phyloP scores from a whole-genome alignment of 2,329 filamentous ascomycete species.

The Cladophialophora immunda region DNA sequence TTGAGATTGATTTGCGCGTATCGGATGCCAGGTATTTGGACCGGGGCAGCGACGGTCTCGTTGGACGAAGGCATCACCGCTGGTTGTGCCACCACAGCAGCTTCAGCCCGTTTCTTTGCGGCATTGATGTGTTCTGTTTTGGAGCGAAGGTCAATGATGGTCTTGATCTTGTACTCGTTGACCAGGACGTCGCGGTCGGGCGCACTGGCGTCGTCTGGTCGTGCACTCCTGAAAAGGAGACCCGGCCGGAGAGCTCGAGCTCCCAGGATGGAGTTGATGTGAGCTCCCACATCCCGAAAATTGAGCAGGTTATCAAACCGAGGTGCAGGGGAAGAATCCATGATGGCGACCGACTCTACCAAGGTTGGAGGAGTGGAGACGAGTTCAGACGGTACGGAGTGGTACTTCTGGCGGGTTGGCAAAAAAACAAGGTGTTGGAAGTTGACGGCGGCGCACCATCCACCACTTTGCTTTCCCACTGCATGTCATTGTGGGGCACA shows the following conservation, averaged over 20 bases:
- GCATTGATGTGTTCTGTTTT: slow-evolving; percentile 79
- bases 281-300: slow-evolving; percentile 75
- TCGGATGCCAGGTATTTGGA: slow-evolving; percentile 69
- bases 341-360: not conserved
- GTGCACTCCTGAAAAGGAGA: slow-evolving; percentile 73
- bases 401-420: not conserved
- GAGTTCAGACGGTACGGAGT: not conserved
- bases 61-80: slow-evolving; percentile 53
- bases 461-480: not conserved
- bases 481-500: slow-evolving; percentile 21
- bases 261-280: slow-evolving; percentile 54
- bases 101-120: slow-evolving; percentile 66
- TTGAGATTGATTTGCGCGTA: slow-evolving; percentile 78
- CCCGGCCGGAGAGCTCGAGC: slow-evolving; percentile 65
- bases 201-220: slow-evolving; percentile 74
- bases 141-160: slow-evolving; percentile 81
- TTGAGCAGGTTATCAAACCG: slow-evolving; percentile 71
- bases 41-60: slow-evolving; percentile 61
- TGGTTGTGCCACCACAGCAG: slow-evolving; percentile 48
- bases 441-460: not conserved
- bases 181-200: slow-evolving; percentile 69
- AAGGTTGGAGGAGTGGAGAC: not conserved
- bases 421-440: slow-evolving; percentile 10
- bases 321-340: not conserved
- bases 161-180: slow-evolving; percentile 70